Percentiles rank a stretch among this genome's conserved stretches.
Conservation (phyloP, 1,139 yeast genomes). For the Scheffersomyces quercinus region DNA sequence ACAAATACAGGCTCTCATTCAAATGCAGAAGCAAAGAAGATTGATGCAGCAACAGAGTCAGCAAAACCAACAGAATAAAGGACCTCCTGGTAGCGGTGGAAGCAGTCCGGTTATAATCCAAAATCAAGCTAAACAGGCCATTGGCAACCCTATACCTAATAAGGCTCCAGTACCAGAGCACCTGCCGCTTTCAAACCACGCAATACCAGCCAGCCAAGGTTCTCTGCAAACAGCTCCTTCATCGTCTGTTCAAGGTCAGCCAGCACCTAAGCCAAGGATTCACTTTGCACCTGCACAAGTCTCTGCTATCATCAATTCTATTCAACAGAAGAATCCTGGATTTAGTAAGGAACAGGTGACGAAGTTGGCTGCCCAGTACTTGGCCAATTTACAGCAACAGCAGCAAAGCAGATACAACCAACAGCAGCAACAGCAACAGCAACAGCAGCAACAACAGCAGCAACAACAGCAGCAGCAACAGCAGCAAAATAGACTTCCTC, state of each 20-base stretch:
- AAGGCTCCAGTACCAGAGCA: not conserved
- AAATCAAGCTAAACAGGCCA: not conserved
- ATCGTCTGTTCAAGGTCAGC: constrained; percentile 1
- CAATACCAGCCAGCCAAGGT: not conserved
- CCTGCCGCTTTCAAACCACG: too few species aligned
- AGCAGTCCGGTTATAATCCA: constrained; percentile 7
- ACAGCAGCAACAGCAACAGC: constrained; percentile 13
- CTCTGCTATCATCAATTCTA: constrained; percentile 66
- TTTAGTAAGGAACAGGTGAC: constrained; percentile 72
- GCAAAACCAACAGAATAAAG: constrained; percentile 7
- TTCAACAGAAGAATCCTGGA: constrained; percentile 68
- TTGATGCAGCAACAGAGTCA: constrained; percentile 46
- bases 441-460: constrained; percentile 6
- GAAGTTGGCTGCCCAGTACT: constrained; percentile 67
- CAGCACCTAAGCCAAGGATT: constrained; percentile 33
- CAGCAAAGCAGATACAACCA: constrained; percentile 40
- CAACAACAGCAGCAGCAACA: constrained; percentile 7
- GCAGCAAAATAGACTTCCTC: constrained; percentile 1
- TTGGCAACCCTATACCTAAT: not conserved
- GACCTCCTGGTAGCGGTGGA: not conserved
- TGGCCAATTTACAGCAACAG: constrained; percentile 59
- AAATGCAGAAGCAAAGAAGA: constrained; percentile 53
- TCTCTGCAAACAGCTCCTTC: constrained; percentile 4
- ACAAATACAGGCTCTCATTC: constrained; percentile 54
- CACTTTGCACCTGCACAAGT: constrained; percentile 65